These are phyloP conservation scores for Zygosaccharomyces gambellarensis DNA, from an alignment of 805 yeast species.

Conservation along the genomic window DNA sequence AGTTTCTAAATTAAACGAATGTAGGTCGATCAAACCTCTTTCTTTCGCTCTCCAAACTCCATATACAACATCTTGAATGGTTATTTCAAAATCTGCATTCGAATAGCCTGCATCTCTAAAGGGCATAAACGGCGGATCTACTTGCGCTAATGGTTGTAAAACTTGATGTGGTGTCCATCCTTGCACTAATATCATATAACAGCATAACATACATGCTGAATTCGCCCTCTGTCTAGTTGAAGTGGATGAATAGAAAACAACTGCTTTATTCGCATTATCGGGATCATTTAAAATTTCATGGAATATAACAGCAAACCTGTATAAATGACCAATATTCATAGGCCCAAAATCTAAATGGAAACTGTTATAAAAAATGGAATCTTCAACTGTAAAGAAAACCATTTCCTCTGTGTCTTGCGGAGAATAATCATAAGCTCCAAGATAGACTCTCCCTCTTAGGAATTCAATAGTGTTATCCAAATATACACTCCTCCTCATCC, in stretches of 20 bases:
- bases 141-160: slow-evolving; percentile 86
- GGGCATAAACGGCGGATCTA: slow-evolving; percentile 88
- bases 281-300: slow-evolving; percentile 89
- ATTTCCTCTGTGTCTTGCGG: slow-evolving; percentile 73
- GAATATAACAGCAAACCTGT: slow-evolving; percentile 89
- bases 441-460: slow-evolving; percentile 61
- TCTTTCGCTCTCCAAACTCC: slow-evolving; percentile 98
- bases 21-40: slow-evolving; percentile 79
- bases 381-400: slow-evolving; percentile 89
- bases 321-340: slow-evolving; percentile 84
- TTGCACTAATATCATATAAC: slow-evolving; percentile 92
- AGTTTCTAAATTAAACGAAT: slow-evolving; percentile 83
- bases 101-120: slow-evolving; percentile 98
- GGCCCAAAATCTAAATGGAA: slow-evolving; percentile 98
- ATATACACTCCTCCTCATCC: slow-evolving; percentile 32
- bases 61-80: slow-evolving; percentile 91
- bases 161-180: slow-evolving; percentile 99
- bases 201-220: slow-evolving; percentile 89
- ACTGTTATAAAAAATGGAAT: slow-evolving; percentile 86
- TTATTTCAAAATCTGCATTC: slow-evolving; percentile 86
- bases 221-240: slow-evolving; percentile 80
- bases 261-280: slow-evolving; percentile 77
- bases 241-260: slow-evolving; percentile 82
- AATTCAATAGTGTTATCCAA: slow-evolving; percentile 37
- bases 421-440: slow-evolving; percentile 78